A percentile compares a stretch with the other conserved stretches of the same genome.
Evolutionary conservation across 2,329 filamentous ascomycete species (phyloP).

Genomic region (Ophiostoma pallidulum): DNA sequence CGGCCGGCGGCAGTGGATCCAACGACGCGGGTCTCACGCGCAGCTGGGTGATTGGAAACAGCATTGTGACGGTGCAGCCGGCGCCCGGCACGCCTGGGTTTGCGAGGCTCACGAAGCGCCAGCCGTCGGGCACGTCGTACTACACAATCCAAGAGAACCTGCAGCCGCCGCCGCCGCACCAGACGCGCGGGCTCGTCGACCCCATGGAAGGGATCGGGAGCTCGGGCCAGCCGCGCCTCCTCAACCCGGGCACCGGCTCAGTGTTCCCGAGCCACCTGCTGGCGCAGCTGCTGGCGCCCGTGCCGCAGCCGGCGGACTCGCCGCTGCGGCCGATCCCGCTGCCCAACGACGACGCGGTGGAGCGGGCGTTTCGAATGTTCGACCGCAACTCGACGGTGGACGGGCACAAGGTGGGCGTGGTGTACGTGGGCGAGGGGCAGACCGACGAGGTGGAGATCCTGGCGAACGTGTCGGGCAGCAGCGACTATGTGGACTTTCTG

Average conservation of each 20-base stretch:
- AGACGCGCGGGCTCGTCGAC: conserved; percentile 20
- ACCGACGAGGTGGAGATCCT: conserved; percentile 75
- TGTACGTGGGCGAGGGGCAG: conserved; percentile 87
- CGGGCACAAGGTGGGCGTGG: conserved; percentile 88
- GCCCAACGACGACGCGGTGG: conserved; percentile 58
- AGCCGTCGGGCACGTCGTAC: conserved; percentile 57
- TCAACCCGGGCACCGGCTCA: conserved; percentile 44
- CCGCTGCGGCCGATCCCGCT: conserved; percentile 64
- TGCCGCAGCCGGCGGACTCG: conserved; percentile 46
- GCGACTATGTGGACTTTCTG: conserved; percentile 80
- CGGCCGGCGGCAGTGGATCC: conserved; percentile 40
- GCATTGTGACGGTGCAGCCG: conserved; percentile 65
- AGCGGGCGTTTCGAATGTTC: conserved; percentile 68
- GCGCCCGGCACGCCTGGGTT: conserved; percentile 51
- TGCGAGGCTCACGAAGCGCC: conserved; percentile 61
- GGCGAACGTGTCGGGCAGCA: conserved; percentile 74
- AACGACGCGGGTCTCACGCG: conserved; percentile 48
- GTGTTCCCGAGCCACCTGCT: conserved; percentile 67
- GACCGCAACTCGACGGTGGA: conserved; percentile 86
- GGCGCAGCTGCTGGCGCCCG: conserved; percentile 57
- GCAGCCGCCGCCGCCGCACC: conserved; percentile 47
- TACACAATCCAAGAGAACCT: conserved; percentile 53
- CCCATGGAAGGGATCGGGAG: conserved; percentile 10
- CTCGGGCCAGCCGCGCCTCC: conserved; percentile 14
- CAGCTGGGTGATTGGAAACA: conserved; percentile 64